Conservation (phyloP, 2,329 filamentous ascomycete species). For the Fusarium sp. region DNA sequence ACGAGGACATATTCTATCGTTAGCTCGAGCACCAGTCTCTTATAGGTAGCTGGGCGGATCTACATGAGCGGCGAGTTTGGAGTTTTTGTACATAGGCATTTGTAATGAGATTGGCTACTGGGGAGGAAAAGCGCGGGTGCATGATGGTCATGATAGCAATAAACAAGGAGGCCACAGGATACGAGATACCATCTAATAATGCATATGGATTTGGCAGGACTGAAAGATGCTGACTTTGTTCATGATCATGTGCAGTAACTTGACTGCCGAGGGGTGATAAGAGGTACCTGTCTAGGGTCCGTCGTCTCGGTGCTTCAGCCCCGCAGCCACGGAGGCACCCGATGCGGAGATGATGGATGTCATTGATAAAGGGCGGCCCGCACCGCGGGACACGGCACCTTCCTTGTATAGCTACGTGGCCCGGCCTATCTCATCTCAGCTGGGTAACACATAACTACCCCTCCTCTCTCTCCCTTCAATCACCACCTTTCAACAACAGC, state of each 20-base stretch:
- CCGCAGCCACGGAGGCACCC: conserved; percentile 38
- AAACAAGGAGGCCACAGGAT: conserved; percentile 34
- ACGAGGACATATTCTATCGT: conserved; percentile 18
- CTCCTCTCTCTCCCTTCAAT: neutral
- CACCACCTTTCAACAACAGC: neutral
- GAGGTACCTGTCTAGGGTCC: neutral
- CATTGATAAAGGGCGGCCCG: conserved; percentile 31
- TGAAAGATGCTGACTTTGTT: neutral
- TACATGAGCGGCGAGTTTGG: conserved; percentile 40
- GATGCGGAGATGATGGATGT: conserved; percentile 33
- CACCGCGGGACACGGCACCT: conserved; percentile 22
- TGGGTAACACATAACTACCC: neutral
- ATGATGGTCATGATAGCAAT: conserved; percentile 39
- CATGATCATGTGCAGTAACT: neutral
- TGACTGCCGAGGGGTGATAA: neutral
- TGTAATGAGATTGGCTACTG: conserved; percentile 34
- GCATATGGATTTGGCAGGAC: conserved; percentile 5
- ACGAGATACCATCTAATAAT: conserved; percentile 38
- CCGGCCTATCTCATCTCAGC: neutral
- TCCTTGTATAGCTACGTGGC: conserved; percentile 14
- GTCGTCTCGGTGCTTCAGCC: conserved; percentile 33
- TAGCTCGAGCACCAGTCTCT: conserved; percentile 32
- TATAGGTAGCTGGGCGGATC: conserved; percentile 26
- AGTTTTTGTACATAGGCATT: conserved; percentile 39
- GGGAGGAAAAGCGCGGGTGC: conserved; percentile 9